phyloP scores from a whole-genome alignment of 225 moss, liverwort and hornwort genomes.

The Physcomitrellopsis africana region DNA sequence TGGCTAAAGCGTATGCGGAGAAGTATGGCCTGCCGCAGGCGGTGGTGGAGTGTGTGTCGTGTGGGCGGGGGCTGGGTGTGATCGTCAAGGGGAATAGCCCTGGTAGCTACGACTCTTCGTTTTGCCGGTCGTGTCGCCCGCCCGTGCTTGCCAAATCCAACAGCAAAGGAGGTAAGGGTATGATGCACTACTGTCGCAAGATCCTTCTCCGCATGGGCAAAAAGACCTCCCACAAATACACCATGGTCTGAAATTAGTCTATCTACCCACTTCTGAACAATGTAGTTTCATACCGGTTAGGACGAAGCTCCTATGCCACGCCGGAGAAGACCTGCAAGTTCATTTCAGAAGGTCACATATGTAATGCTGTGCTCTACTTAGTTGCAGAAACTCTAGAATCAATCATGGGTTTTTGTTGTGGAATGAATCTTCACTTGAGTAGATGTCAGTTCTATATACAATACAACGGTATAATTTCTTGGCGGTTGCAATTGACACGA shows the following conservation, averaged over 20 bases:
- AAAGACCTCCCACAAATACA: slow-evolving; percentile 36
- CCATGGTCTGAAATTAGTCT: background rate
- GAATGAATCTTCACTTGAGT: no score
- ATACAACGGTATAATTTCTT: no score
- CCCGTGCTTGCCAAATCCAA: background rate
- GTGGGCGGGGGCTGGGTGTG: slow-evolving; percentile 24
- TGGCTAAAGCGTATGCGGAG: slow-evolving; percentile 42
- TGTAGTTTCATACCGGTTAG: no score
- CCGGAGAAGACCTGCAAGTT: no score
- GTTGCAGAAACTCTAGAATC: no score
- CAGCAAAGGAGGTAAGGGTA: slow-evolving; percentile 27
- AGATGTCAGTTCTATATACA: no score
- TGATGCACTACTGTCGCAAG: slow-evolving; percentile 46
- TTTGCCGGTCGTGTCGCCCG: slow-evolving; percentile 37
- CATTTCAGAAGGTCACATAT: no score
- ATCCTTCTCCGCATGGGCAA: slow-evolving; percentile 38
- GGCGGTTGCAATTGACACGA: no score
- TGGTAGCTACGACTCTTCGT: slow-evolving; percentile 29
- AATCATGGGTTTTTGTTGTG: no score
- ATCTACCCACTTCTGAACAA: no score
- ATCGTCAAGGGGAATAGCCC: slow-evolving; percentile 24
- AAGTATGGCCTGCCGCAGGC: slow-evolving; percentile 34
- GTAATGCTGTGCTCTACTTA: no score
- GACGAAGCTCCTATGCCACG: no score
- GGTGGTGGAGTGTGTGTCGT: slow-evolving; percentile 35